Percentiles rank a stretch among this genome's conserved stretches.
Evolutionary conservation across 768 basidiomycete species (phyloP).

Genomic region (Mycena maculata): DNA sequence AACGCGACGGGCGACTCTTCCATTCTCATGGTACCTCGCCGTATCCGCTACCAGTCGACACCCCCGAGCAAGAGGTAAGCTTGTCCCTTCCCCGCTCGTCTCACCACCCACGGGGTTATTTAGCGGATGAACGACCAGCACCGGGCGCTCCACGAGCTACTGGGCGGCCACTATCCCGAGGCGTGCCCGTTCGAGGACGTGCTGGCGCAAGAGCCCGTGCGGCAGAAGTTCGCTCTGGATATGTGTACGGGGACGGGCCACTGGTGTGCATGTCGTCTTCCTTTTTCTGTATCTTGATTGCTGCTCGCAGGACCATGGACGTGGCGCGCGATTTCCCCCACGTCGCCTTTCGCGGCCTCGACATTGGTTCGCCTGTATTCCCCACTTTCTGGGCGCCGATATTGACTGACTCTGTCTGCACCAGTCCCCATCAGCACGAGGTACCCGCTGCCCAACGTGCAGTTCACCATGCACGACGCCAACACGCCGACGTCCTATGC

Average conservation of each 20-base stretch:
- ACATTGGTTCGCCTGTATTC: constrained; percentile 69
- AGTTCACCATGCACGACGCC: constrained; percentile 76
- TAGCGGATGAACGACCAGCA: constrained; percentile 70
- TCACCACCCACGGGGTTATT: constrained; percentile 2
- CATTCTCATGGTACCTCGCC: constrained; percentile 71
- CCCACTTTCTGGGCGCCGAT: constrained; percentile 28
- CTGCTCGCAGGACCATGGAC: constrained; percentile 70
- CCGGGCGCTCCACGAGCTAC: constrained; percentile 56
- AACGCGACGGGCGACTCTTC: constrained; percentile 72
- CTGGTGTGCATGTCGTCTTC: constrained; percentile 68
- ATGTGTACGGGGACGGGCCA: constrained; percentile 80
- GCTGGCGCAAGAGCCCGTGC: constrained; percentile 53
- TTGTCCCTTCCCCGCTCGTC: not conserved
- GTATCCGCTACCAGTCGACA: constrained; percentile 81
- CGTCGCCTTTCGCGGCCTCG: constrained; percentile 75
- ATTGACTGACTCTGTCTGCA: constrained; percentile 21
- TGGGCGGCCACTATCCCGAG: constrained; percentile 69
- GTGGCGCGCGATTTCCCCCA: constrained; percentile 76
- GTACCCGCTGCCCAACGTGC: constrained; percentile 68
- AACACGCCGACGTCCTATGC: constrained; percentile 63
- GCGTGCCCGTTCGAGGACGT: constrained; percentile 61
- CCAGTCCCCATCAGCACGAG: constrained; percentile 79
- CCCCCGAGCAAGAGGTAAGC: constrained; percentile 73
- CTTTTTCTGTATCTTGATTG: constrained; percentile 18
- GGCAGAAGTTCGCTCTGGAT: constrained; percentile 70